Conservation (phyloP, 805 yeast genomes). For the Lachancea sp. region DNA sequence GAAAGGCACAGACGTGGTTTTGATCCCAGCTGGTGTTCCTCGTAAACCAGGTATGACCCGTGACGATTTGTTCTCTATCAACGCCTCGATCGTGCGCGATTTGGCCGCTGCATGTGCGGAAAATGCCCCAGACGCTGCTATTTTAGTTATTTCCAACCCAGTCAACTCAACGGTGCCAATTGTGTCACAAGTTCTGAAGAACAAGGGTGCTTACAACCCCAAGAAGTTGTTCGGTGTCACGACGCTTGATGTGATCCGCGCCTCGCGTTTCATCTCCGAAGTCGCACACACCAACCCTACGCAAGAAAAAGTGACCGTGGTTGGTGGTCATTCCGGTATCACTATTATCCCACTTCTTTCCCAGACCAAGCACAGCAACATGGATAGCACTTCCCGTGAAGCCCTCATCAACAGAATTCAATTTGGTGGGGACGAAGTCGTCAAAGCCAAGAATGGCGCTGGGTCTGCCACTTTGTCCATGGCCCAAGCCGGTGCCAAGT, state of each 20-base stretch:
- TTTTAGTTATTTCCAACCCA: conserved; percentile 85
- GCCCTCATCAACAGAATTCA: conserved; percentile 79
- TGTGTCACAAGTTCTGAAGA: conserved; percentile 86
- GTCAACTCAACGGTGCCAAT: conserved; percentile 97
- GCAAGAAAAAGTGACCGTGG: conserved; percentile 73
- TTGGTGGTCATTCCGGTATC: conserved; percentile 97
- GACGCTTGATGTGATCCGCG: conserved; percentile 85
- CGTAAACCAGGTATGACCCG: conserved; percentile 99
- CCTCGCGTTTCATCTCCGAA: conserved; percentile 73
- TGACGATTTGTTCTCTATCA: conserved; percentile 93
- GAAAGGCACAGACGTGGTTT: conserved; percentile 64
- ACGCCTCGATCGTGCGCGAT: conserved; percentile 91
- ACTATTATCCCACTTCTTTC: conserved; percentile 92
- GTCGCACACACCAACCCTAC: conserved; percentile 55
- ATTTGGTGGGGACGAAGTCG: conserved; percentile 95
- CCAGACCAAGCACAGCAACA: conserved; percentile 64
- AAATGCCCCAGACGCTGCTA: conserved; percentile 74
- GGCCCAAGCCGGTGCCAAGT: conserved; percentile 87
- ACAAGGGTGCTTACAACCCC: conserved; percentile 83
- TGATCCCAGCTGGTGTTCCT: conserved; percentile 97
- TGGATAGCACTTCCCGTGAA: conserved; percentile 60
- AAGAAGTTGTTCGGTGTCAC: conserved; percentile 93
- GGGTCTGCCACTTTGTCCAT: conserved; percentile 90
- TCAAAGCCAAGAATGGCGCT: conserved; percentile 87
- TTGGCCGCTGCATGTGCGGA: conserved; percentile 83